A percentile compares a stretch with the other conserved stretches of the same genome.
Evolutionary conservation across 2,329 filamentous ascomycete species (phyloP).

Genomic region (Lasiodiplodia hormozganensis): DNA sequence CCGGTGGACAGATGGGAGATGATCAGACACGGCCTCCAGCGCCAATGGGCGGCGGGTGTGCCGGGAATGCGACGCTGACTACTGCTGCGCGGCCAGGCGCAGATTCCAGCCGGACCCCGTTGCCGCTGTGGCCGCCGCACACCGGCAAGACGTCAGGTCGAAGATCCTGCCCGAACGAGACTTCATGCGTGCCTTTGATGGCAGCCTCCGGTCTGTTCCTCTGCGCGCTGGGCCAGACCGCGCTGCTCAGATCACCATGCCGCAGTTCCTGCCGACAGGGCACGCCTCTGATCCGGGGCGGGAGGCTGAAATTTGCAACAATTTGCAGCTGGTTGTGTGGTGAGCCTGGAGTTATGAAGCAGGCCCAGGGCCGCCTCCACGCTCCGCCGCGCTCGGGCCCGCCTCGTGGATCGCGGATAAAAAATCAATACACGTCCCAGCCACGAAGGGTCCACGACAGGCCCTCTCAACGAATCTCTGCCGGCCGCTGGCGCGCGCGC

Average conservation of each 20-base stretch:
- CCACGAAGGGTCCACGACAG: slow-evolving; percentile 16
- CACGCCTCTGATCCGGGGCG: slow-evolving; percentile 3
- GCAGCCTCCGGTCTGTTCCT: slow-evolving; percentile 7
- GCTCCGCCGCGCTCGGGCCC: not conserved
- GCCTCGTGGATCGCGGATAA: slow-evolving; percentile 23
- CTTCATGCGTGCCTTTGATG: slow-evolving; percentile 10
- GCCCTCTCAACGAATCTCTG: slow-evolving; percentile 16
- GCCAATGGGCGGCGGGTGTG: not conserved
- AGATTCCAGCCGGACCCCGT: slow-evolving; percentile 6
- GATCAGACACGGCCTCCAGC: slow-evolving; percentile 1
- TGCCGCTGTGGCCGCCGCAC: slow-evolving; percentile 10
- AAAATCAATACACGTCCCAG: slow-evolving; percentile 19
- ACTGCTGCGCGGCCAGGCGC: not conserved
- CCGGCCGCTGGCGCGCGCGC: not conserved
- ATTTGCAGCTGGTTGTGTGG: not conserved
- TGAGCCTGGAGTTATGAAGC: slow-evolving; percentile 16
- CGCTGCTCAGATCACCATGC: slow-evolving; percentile 13
- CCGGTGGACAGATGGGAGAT: slow-evolving; percentile 7
- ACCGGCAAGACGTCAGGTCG: slow-evolving; percentile 12
- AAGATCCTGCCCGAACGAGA: slow-evolving; percentile 19
- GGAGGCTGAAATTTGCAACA: slow-evolving; percentile 12
- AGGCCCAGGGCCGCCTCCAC: slow-evolving; percentile 13
- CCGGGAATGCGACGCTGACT: slow-evolving; percentile 22
- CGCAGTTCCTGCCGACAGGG: slow-evolving; percentile 20
- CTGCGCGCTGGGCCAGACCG: slow-evolving; percentile 14